Base-by-base conservation (phyloP, 768 basidiomycete species). In the Suillus paluster region DNA sequence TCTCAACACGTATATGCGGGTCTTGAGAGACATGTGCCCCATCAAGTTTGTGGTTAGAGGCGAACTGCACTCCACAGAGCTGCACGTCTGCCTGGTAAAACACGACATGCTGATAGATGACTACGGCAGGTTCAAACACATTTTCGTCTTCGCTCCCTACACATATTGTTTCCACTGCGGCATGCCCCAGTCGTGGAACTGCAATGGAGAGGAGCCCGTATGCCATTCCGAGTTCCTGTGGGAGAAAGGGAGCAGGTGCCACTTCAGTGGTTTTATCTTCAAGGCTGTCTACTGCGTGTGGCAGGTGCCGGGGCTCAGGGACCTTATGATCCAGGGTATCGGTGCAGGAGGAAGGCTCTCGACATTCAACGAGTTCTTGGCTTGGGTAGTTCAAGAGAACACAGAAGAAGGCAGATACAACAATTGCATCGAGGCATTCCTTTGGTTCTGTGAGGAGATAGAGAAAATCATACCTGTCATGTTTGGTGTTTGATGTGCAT, bases 131-230 rank as follows among this genome's bases (percentile, higher is more conserved):
- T 44, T 44, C 42, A n/a, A 44, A 4, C n/a, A 9, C 2, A 17
- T 15, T 0, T 9, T 9, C 1, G 3, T 2, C 0, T 50, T 50
- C 4, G 1, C 17, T 11, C 7, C 19, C 0, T 50, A 2, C 17
- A n/a, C 17, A 5, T 50, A 50, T 17, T 50, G 49, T 27, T 50
- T 30, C 4, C 17, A 19, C 1, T 50, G 49, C 7, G 27, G 30
- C 10, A 19, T 50, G 8, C 49, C 49, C 2, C 49, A 50, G 49
- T 19, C 17, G 0, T 17, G 6, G 10, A 19, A 19, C 27, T 3
- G 9, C 2, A 50, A 30, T 1, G 9, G 19, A 0, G 19, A 50
- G 49, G 9, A 50, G 6, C 49, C 17, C 0, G 25, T 7, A 3
- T 49, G 27, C 5, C 48, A 49, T 1, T 25, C 8, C 0, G 17